phyloP scores from a whole-genome alignment of 208 protist species.

The Acanthamoeba sp. region DNA sequence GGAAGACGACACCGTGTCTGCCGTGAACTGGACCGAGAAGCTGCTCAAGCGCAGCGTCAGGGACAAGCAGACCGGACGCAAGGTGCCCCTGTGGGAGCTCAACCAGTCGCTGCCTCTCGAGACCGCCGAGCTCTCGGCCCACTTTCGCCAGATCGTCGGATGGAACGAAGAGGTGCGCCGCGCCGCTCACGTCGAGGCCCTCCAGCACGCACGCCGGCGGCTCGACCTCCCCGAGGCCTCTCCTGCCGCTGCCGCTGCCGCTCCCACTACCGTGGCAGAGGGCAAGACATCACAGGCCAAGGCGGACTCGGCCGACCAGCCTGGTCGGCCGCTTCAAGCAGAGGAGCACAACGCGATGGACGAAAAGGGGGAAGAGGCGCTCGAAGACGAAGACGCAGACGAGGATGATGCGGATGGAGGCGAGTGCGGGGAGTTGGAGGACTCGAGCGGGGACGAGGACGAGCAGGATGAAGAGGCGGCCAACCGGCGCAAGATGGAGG shows the following conservation, averaged over 20 bases:
- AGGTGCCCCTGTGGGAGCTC: slow-evolving; percentile 46
- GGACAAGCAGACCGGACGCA: neutral
- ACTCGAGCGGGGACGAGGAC: slow-evolving; percentile 10
- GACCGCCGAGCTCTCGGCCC: slow-evolving; percentile 22
- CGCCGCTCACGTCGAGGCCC: slow-evolving; percentile 3
- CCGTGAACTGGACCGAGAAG: slow-evolving; percentile 24
- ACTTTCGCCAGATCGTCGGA: slow-evolving; percentile 64
- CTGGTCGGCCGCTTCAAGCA: neutral
- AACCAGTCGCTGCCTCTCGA: slow-evolving; percentile 52
- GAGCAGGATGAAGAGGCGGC: neutral
- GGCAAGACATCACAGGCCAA: too few relatives aligned
- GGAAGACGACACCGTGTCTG: slow-evolving; percentile 1
- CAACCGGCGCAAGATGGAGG: neutral
- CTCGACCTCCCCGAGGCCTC: neutral
- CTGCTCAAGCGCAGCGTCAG: neutral
- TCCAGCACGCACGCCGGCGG: neutral
- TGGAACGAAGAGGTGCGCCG: slow-evolving; percentile 31
- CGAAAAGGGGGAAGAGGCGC: too few relatives aligned
- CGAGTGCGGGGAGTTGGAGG: slow-evolving; percentile 8
- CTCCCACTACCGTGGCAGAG: neutral
- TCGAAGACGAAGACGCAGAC: neutral
- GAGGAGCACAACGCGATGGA: neutral
- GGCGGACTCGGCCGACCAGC: neutral
- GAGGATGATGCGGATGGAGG: neutral
- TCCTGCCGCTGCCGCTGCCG: neutral